Conservation (phyloP, 768 basidiomycete species). For the Russula brevipes region DNA sequence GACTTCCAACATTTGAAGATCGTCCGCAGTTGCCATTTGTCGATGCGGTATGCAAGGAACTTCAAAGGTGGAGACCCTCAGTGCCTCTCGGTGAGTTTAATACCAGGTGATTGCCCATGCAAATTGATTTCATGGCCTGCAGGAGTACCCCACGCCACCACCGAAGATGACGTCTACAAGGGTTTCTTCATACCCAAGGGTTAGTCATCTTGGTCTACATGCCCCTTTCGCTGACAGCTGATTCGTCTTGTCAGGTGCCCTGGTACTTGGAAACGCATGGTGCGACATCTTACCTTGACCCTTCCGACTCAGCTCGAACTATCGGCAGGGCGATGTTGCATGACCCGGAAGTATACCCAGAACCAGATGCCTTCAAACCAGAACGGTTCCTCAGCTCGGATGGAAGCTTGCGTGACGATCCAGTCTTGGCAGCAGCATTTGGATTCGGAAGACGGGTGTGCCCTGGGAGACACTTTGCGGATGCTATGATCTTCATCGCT, state of each 20-base stretch:
- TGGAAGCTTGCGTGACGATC: constrained; percentile 3
- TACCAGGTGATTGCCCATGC: not conserved
- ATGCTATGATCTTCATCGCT: constrained; percentile 1
- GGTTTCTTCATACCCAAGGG: constrained; percentile 16
- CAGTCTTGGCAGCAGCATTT: constrained; percentile 9
- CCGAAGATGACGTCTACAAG: constrained; percentile 6
- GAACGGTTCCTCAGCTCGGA: constrained; percentile 8
- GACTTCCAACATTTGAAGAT: constrained; percentile 14
- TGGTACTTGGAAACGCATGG: constrained; percentile 9
- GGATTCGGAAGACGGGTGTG: constrained; percentile 26
- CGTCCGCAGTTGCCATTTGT: constrained; percentile 3
- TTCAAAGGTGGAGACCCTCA: constrained; percentile 3
- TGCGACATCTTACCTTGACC: not conserved
- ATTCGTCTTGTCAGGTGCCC: not conserved
- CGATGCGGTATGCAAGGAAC: constrained; percentile 10
- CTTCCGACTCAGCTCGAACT: not conserved
- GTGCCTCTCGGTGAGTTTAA: not conserved
- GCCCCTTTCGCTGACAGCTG: too few species aligned
- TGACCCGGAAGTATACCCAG: not conserved
- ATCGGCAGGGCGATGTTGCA: constrained; percentile 7
- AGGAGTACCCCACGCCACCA: constrained; percentile 5
- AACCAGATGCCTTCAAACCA: constrained; percentile 13
- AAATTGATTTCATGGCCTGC: not conserved
- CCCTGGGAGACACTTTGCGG: constrained; percentile 22
- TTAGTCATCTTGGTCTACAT: not conserved